Base-by-base conservation (phyloP, 305 asterid species). In the Striga hermonthica region DNA sequence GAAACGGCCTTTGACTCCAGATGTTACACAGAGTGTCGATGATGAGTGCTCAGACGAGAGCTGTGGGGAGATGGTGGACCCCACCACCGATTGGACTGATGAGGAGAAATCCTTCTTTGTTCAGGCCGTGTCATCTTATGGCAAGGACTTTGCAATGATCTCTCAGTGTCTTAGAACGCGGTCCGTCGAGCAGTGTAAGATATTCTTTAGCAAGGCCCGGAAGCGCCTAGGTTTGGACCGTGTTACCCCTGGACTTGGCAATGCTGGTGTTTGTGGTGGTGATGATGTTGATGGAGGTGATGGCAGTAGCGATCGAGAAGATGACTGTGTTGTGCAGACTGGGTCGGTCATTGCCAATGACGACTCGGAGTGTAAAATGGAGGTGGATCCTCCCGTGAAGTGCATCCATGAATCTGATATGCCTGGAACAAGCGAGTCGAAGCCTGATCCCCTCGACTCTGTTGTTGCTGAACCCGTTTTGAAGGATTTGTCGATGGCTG, bases 21-120 rank as follows among this genome's bases (percentile, higher is more conserved):
- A 88, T 57, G 86, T 76, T 55, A 77, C 83, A 1, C 92, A 86
- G 75, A 76, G 65, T 73, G 68, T 80, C 53, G 95, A 91, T 55
- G 95, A 87, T 65, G 98, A 87, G 72, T 87, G 86, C 75, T 91
- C 98, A 4, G 96, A 91, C 64, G 99, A 85, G 83, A 88, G 98
- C 85, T 91, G 90, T 72, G 95, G 84, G 72, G 97, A 90, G 74
- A 76, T 82, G 84, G 94, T 80, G 31, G 31, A 22, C 31, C 2
- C 2, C 70, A 64, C 80, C 67, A 31, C 79, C 61, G 91, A 89
- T 81, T 94, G 99, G 99, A 85, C 96, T 9, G 97, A 94, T 22
- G 96, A 84, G 71, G 99, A 94, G 85, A 94, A 85, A 64, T 82
- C 91, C 35, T 44, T 67, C 38, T 87, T 91, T 63, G 64, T 91